Evolutionary conservation across 805 yeast genomes (phyloP).

Genomic region (Metschnikowia proteae): DNA sequence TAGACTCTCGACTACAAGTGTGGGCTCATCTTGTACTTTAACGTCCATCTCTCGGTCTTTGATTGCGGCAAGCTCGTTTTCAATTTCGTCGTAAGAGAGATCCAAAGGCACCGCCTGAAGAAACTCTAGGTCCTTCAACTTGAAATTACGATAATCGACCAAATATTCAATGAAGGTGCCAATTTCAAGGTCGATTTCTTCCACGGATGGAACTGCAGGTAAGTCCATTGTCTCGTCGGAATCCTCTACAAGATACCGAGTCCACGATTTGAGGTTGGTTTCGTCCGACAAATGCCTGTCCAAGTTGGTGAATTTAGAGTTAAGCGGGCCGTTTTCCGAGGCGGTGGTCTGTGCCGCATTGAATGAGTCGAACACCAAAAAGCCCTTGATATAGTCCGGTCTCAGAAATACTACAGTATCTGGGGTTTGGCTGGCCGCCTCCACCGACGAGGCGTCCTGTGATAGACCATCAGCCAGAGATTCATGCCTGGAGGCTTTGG

Average conservation of each 20-base stretch:
- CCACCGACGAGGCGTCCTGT: not conserved
- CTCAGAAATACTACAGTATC: constrained; percentile 13
- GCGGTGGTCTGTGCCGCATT: constrained; percentile 5
- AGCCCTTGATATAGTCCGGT: constrained; percentile 26
- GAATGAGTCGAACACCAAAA: constrained; percentile 18
- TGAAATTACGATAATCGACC: constrained; percentile 26
- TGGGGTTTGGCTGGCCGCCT: constrained; percentile 7
- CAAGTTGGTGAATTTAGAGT: constrained; percentile 26
- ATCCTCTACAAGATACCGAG: constrained; percentile 22
- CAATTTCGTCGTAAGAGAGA: constrained; percentile 38
- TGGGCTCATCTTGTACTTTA: not conserved
- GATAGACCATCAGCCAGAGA: not conserved
- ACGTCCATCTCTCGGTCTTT: constrained; percentile 3
- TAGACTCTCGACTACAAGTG: not conserved
- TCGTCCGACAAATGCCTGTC: constrained; percentile 24
- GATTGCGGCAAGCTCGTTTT: constrained; percentile 32
- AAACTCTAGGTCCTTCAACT: constrained; percentile 24
- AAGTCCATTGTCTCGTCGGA: constrained; percentile 5
- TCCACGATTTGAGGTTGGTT: constrained; percentile 26
- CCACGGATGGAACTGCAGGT: constrained; percentile 3
- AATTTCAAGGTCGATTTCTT: constrained; percentile 21
- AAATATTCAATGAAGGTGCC: constrained; percentile 31
- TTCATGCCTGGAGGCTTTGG: constrained; percentile 1
- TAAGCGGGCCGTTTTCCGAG: constrained; percentile 16
- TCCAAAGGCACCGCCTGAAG: constrained; percentile 27